Percentiles rank a stretch among this genome's conserved stretches.
phyloP scores from a whole-genome alignment of 1,284 basidiomycete genomes.

The Erythrobasidium hasegawianum region DNA sequence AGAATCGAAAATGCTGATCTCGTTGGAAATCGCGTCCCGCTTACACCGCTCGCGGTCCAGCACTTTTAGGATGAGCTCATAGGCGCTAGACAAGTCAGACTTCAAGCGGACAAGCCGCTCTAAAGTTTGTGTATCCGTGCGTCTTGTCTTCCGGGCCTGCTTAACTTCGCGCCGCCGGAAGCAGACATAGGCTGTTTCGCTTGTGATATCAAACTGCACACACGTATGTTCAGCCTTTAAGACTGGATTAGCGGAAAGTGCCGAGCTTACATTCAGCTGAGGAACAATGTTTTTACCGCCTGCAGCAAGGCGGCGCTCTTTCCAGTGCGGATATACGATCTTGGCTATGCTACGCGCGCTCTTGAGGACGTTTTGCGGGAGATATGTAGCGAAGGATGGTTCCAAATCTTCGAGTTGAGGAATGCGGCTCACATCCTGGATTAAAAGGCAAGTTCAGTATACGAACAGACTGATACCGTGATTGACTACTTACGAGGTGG shows the following conservation, averaged over 20 bases:
- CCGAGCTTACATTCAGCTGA: conserved; percentile 63
- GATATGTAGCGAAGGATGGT: conserved; percentile 48
- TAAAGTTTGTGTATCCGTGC: conserved; percentile 79
- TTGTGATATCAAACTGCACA: conserved; percentile 78
- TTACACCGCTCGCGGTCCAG: conserved; percentile 71
- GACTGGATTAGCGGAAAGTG: conserved; percentile 1
- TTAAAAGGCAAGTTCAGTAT: neutral
- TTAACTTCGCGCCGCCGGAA: conserved; percentile 95
- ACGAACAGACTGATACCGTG: neutral
- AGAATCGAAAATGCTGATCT: conserved; percentile 70
- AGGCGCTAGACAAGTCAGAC: conserved; percentile 65
- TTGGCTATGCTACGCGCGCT: conserved; percentile 59
- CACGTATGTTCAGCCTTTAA: neutral
- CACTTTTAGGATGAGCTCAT: conserved; percentile 68
- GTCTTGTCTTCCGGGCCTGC: conserved; percentile 86
- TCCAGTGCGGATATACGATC: conserved; percentile 75
- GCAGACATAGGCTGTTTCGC: conserved; percentile 95
- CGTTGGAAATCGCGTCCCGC: conserved; percentile 60
- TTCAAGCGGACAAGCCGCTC: conserved; percentile 81
- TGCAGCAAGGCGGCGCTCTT: conserved; percentile 66
- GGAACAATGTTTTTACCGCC: conserved; percentile 75
- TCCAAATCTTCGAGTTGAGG: conserved; percentile 78
- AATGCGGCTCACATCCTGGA: conserved; percentile 53
- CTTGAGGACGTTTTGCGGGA: conserved; percentile 20
- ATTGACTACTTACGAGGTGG: conserved; percentile 66